Evolutionary conservation across 345 rosid genomes (phyloP), one percentile per base, ranked within the genome.

Genomic region (Eucalyptus coolabah): DNA sequence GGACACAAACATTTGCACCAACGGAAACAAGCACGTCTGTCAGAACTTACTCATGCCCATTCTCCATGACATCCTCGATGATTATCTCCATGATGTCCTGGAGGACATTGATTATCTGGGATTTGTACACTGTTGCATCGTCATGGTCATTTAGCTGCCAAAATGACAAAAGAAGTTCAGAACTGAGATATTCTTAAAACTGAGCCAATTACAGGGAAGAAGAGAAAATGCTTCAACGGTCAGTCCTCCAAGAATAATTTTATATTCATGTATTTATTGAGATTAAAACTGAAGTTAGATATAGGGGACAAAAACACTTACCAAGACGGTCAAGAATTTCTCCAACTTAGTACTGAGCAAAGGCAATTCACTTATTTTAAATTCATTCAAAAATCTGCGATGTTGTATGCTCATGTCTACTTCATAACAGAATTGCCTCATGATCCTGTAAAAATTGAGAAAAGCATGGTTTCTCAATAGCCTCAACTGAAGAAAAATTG

Each of bases 71-170:
- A 93, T 97, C 99, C 90, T 96, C 94, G 15, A 89, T 93, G 87
- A 98, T 96, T 88, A 98, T 95, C 93, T 98, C 99, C 89, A 98
- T 94, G 88, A 97, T 96, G 92, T 97, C 99, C 91, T 98, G 99
- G 86, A 98, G 98, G 90, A 95, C 92, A 94, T 96, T 96, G 92
- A 97, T 93, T 92, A 97, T 98, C 91, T 94, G 96, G 93, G 98
- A 91, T 92, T 86, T 94, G 94, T 94, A 92, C 28, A 42, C 23
- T 28, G 92, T 96, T 21, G 1, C 63, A 18, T 92, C 94, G 2
- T 93, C 95, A 59, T 63, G 2, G 53, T 93, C 96, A 88, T 9
- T 87, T 56, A 90, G 92, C 99, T 98, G 95, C 88, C 91, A 91
- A 87, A 86, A 92, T 32, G 54, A 37, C 88, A 88, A 88, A 69